Percentiles rank a stretch among this genome's conserved stretches.
Conservation (phyloP, 2,329 filamentous ascomycete genomes). For the Acrocalymma vagum region DNA sequence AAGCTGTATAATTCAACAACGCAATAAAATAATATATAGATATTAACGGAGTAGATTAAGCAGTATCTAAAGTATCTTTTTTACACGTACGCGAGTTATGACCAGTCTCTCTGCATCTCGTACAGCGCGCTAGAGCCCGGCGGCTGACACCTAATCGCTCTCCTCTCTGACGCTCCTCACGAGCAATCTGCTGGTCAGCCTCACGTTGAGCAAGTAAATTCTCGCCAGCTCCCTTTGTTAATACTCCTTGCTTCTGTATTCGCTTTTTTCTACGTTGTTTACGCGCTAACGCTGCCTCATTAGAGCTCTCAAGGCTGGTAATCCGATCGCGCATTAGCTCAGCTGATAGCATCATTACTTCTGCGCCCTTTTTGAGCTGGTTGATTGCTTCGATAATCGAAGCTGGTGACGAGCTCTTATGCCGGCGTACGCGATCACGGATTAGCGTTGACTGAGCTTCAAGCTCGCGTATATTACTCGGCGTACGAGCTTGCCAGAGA, state of each 20-base stretch:
- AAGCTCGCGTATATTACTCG: constrained; percentile 14
- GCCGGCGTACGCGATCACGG: constrained; percentile 1
- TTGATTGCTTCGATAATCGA: constrained; percentile 13
- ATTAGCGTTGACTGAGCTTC: constrained; percentile 14
- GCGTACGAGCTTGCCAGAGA: constrained; percentile 10
- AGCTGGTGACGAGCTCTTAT: constrained; percentile 13
- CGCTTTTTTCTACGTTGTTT: constrained; percentile 12
- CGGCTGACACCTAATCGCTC: constrained; percentile 6
- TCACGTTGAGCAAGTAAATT: constrained; percentile 11
- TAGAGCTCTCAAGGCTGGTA: constrained; percentile 5
- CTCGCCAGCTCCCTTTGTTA: constrained; percentile 4
- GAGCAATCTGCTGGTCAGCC: constrained; percentile 7
- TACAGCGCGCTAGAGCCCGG: constrained; percentile 5
- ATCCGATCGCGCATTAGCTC: constrained; percentile 1
- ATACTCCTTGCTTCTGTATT: constrained; percentile 2
- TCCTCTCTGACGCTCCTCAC: constrained; percentile 6
- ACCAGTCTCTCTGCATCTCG: neutral
- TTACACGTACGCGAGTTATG: no score
- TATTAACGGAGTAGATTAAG: no score
- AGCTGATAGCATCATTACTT: constrained; percentile 11
- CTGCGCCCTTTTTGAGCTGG: constrained; percentile 7
- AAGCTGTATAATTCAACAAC: no score
- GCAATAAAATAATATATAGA: no score
- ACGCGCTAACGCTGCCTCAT: constrained; percentile 9
- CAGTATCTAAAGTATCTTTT: no score